Base-by-base conservation (phyloP, 2,329 filamentous ascomycete species). In the Blastomyces gilchristii region DNA sequence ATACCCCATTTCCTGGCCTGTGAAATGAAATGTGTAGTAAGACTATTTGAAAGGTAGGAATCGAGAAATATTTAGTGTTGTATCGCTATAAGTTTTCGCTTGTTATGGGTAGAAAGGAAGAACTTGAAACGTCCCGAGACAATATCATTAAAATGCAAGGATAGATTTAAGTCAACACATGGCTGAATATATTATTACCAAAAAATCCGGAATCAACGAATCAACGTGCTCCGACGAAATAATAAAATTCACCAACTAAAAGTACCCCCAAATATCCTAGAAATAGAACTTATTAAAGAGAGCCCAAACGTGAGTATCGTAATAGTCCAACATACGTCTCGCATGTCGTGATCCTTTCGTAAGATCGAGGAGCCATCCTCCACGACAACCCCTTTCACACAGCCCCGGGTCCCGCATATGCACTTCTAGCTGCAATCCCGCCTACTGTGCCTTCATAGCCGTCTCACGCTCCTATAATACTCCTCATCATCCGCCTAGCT, bases 401-500 rank as follows among this genome's bases (percentile, higher is more conserved):
- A 72, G 67, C 41, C 71, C 69, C 16, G 28, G 18, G n/a, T 11
- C 22, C 22, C n/a, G 22, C n/a, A 25, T 49, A 12, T 22, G 8
- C 50, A 53, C 6, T 31, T 34, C 49, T 14, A 16, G 9, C 8
- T 3, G 8, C 53, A 12, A 62, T 62, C 43, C 65, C 66, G 8
- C 65, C 67, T 31, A 65, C 70, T 39, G 9, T 12, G 6, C 37
- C 9, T 39, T 39, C 37, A 39, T 39, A 12, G 37, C 72, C 52
- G 63, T 63, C 50, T 70, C 71, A 39, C 63, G 18, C 3, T 22
- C 5, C 75, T 72, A 62, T 77, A 76, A 68, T 76, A 77, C n/a
- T 76, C 74, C 31, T 77, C 75, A 22, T 74, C 74, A 52, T 63
- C 69, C 34, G 65, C 68, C 63, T 74, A 75, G 56, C 66, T 71